Evolutionary conservation across 2,329 filamentous ascomycete genomes (phyloP).

Genomic region (Fusarium pilosicola): DNA sequence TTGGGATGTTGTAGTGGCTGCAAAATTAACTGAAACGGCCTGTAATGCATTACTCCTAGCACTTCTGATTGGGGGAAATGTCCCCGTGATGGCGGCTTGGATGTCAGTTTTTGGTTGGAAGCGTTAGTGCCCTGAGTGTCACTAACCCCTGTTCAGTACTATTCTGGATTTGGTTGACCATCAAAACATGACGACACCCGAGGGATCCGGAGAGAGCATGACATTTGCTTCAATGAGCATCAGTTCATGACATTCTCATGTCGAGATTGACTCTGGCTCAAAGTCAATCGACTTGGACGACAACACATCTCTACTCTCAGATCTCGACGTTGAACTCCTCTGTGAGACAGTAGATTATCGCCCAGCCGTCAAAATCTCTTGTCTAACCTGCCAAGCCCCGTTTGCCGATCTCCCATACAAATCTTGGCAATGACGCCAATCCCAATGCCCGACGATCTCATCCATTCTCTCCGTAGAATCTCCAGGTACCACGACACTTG

Average conservation of each 20-base stretch:
- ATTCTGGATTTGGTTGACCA: background rate
- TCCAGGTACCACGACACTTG: background rate
- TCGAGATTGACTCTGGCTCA: background rate
- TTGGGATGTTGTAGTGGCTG: background rate
- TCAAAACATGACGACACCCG: constrained; percentile 25
- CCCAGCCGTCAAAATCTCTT: constrained; percentile 4
- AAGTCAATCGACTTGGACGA: background rate
- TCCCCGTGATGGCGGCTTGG: background rate
- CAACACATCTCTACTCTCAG: background rate
- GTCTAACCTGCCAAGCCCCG: constrained; percentile 2
- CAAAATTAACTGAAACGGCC: background rate
- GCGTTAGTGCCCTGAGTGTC: background rate
- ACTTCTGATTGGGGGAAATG: constrained; percentile 1
- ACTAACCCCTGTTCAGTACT: background rate
- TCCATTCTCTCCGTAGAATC: background rate
- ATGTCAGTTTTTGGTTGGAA: background rate
- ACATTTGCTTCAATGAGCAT: background rate
- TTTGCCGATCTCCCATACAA: constrained; percentile 21
- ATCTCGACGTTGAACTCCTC: no score
- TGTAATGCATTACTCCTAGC: no score
- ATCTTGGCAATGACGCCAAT: constrained; percentile 25
- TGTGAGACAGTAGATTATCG: background rate
- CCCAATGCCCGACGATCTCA: background rate
- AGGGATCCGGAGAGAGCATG: constrained; percentile 14
- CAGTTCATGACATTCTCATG: background rate